Evolutionary conservation across 371 early-diverging fungal genomes (phyloP), one percentile per base, ranked within the genome.

Genomic region (Mucor irregularis): DNA sequence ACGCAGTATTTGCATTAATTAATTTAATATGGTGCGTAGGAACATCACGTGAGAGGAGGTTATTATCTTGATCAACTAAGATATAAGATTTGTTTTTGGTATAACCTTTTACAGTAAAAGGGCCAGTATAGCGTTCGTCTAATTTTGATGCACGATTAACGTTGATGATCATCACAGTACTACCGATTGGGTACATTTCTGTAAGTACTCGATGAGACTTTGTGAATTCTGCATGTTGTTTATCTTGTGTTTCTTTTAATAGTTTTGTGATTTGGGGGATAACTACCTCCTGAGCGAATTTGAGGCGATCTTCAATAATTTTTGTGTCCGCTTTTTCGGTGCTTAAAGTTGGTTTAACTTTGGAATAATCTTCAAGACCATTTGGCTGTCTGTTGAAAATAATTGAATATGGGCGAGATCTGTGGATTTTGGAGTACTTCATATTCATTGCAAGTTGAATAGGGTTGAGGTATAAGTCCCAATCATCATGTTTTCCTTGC

Each of bases 331-430:
- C 10, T 45, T 33, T 45, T 2, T 21, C 37, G 5, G 5, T 26
- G 14, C 11, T 5, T 10, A 21, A 1, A 2, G 25, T 14, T 14
- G 39, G 22, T 0, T 21, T 8, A 0, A 34, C 24, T 2, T 49
- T 31, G 3, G 52, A 19, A 31, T 45, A 51, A 11, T 58, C 58
- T 16, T 35, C 24, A 8, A 58, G 29, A 9, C 21, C 46, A 38
- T 45, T 51, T 9, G 52, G 46, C 16, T 34, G n/a, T 29, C 51
- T 19, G 31, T 46, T 35, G n/a, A 58, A 68, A 31, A 64, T 55
- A 3, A 53, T 39, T 1, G 48, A 6, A 21, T 31, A 53, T 2
- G 58, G 58, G 4, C 29, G 22, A 4, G 51, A 56, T 11, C 38
- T 40, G 17, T 56, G 53, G 7, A 62, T 2, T 19, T 56, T 30